These are phyloP conservation scores for Smithsoniella earleae DNA, from an alignment of 163 green algal species.

Conservation along the genomic window DNA sequence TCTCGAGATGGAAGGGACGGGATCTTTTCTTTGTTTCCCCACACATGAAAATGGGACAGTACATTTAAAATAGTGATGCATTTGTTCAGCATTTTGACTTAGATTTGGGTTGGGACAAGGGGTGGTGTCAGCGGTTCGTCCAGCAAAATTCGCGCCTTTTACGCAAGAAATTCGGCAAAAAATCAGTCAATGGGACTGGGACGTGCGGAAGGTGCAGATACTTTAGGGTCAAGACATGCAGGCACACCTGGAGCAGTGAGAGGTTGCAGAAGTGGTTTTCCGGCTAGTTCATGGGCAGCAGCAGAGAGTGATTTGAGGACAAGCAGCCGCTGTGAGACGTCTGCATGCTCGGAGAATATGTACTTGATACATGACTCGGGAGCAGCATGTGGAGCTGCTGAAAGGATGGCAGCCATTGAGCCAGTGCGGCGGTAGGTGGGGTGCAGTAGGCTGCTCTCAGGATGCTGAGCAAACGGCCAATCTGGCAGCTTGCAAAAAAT, in stretches of 20 bases:
- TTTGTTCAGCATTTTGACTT: too few relatives aligned
- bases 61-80: too few relatives aligned
- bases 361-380: constrained; percentile 7
- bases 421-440: not conserved
- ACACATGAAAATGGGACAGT: too few relatives aligned
- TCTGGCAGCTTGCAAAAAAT: constrained; percentile 14
- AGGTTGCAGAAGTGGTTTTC: not conserved
- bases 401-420: not conserved
- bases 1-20: too few relatives aligned
- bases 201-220: too few relatives aligned
- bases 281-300: constrained; percentile 14
- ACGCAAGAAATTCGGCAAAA: too few relatives aligned
- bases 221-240: too few relatives aligned
- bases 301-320: constrained; percentile 10
- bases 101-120: too few relatives aligned
- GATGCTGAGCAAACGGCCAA: not conserved
- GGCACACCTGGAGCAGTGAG: constrained; percentile 5
- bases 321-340: constrained; percentile 23
- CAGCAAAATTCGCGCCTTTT: too few relatives aligned
- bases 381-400: not conserved
- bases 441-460: not conserved
- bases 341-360: constrained; percentile 4
- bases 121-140: too few relatives aligned
- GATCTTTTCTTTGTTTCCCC: too few relatives aligned
- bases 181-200: too few relatives aligned